Percentiles rank a stretch among this genome's conserved stretches.
These are phyloP conservation scores for Phytophthora hibernalis DNA, from an alignment of 352 stramenopile genomes.

Conservation along the genomic window DNA sequence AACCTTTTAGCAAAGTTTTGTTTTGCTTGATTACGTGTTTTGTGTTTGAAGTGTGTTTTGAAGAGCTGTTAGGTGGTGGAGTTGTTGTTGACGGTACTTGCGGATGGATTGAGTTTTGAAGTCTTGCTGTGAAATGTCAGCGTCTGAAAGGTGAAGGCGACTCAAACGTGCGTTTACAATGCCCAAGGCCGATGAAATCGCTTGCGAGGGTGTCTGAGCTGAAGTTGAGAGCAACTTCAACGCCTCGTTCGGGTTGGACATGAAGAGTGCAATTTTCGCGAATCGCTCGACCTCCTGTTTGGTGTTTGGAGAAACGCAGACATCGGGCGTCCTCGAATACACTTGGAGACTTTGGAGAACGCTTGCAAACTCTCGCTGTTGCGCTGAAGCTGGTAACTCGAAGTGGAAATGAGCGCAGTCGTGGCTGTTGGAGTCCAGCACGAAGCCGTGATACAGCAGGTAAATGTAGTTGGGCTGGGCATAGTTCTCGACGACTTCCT, in stretches of 20 bases:
- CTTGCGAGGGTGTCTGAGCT: conserved; percentile 3
- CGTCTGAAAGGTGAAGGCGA: conserved; percentile 1
- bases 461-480: conserved; percentile 95
- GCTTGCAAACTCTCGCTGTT: conserved; percentile 25
- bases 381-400: conserved; percentile 29
- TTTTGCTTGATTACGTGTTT: neutral
- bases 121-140: conserved; percentile 2
- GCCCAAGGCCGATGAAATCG: conserved; percentile 13
- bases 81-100: conserved; percentile 39
- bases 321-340: conserved; percentile 46
- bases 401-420: conserved; percentile 85
- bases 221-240: conserved; percentile 6
- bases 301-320: conserved; percentile 37
- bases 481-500: conserved; percentile 94
- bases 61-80: conserved; percentile 15
- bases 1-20: conserved; percentile 1
- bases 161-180: conserved; percentile 13
- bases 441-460: conserved; percentile 93
- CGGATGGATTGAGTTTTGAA: conserved; percentile 26
- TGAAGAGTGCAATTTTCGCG: conserved; percentile 34
- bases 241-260: conserved; percentile 23
- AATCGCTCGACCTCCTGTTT: conserved; percentile 24
- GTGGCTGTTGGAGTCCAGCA: conserved; percentile 76
- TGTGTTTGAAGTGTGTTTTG: conserved; percentile 4
- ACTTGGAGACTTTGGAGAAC: conserved; percentile 33